Base-by-base conservation (phyloP, 257 asterid genomes). In the Leptodermis oblonga region DNA sequence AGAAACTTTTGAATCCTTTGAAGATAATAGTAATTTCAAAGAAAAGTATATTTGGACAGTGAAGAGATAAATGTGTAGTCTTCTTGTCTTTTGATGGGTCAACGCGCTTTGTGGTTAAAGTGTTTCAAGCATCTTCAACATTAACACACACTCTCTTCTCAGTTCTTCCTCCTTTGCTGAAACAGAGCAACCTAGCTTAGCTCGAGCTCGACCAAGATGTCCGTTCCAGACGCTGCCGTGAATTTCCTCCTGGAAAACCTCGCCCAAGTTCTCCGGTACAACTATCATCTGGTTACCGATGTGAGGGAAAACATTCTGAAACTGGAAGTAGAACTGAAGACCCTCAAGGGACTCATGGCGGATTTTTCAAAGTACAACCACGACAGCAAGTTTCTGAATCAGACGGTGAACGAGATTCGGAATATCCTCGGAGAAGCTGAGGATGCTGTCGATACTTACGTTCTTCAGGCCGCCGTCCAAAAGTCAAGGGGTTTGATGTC, bases 171-270 rank as follows among this genome's bases (percentile, higher is more conserved):
- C n/a, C 45, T 12, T 39, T 39, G 45, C 12, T 39, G 45, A n/a
- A n/a, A n/a, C 45, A 39, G 45, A 39, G 10, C 49, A 43, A n/a
- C n/a, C n/a, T n/a, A n/a, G n/a, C n/a, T n/a, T n/a, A n/a, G n/a
- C n/a, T n/a, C n/a, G n/a, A n/a, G n/a, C n/a, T n/a, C n/a, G n/a
- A n/a, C 11, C 1, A 39, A 41, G 12, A 62, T 36, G 67, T n/a
- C 49, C 6, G 48, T 67, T 9, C 49, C 73, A 39, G 77, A 87
- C 45, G 86, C 90, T 26, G 85, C 90, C 17, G 77, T 86, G 3
- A 87, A 77, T 51, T 84, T 86, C 9, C 82, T 84, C 39, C 82
- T 84, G 33, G 88, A 81, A 42, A 82, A 85, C 36, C 81, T 87
- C 3, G 73, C 69, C 74, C 86, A 84, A 4, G n/a, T 54, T 2